Conservation (phyloP, 495 filamentous ascomycete species). For the Articulospora tetracladia region DNA sequence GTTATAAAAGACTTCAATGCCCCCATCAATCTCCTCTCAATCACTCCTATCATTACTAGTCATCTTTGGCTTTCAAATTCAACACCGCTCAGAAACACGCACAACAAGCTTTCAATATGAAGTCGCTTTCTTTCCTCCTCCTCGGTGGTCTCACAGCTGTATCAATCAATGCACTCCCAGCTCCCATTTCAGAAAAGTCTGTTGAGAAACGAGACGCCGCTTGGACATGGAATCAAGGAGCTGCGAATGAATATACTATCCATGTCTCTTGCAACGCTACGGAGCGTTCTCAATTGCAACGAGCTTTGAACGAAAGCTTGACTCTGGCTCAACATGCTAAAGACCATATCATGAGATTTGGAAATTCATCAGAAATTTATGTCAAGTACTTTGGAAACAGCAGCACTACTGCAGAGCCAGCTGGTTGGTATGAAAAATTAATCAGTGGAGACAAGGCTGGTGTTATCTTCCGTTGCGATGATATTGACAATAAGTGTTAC, state of each 20-base stretch:
- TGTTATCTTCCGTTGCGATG: slow-evolving; percentile 54
- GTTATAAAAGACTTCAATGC: not conserved
- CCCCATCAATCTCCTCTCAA: no score
- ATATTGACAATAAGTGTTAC: slow-evolving; percentile 52
- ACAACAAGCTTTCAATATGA: not conserved
- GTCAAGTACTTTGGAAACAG: slow-evolving; percentile 53
- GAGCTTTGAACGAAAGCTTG: slow-evolving; percentile 44
- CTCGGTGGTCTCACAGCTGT: not conserved
- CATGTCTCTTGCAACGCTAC: slow-evolving; percentile 54
- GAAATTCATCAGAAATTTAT: slow-evolving; percentile 47
- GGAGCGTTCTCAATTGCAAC: slow-evolving; percentile 40
- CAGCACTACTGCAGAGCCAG: slow-evolving; percentile 40
- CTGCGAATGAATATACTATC: slow-evolving; percentile 35
- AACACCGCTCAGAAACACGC: not conserved
- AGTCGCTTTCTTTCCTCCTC: not conserved
- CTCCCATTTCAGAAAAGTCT: not conserved
- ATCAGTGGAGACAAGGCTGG: slow-evolving; percentile 41
- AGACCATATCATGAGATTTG: slow-evolving; percentile 42
- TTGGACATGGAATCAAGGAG: not conserved
- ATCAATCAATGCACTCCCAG: not conserved
- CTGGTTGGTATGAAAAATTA: slow-evolving; percentile 50
- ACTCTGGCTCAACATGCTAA: slow-evolving; percentile 44
- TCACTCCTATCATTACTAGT: not conserved
- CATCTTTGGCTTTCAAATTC: not conserved
- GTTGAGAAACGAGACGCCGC: not conserved